phyloP scores from a whole-genome alignment of 129 eudicot species.

The Flaveria trinervia region DNA sequence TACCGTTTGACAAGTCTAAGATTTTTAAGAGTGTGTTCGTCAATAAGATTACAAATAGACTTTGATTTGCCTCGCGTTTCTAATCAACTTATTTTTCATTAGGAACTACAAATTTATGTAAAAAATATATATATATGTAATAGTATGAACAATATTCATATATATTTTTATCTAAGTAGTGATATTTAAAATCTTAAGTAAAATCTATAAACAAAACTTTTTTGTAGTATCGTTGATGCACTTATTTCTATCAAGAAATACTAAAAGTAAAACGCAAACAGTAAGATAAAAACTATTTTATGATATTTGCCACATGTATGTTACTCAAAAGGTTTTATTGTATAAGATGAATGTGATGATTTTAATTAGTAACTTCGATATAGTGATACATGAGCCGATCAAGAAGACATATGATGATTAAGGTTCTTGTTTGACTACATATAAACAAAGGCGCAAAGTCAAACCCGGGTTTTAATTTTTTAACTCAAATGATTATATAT shows the following conservation, averaged over 20 bases:
- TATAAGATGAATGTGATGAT: constrained; percentile 32
- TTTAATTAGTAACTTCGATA: constrained; percentile 23
- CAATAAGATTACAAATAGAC: background rate
- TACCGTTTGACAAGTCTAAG: background rate
- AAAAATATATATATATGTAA: background rate
- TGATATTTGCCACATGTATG: background rate
- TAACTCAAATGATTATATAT: background rate
- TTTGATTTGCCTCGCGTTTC: no score
- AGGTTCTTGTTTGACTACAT: constrained; percentile 35
- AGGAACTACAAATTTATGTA: background rate
- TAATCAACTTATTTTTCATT: no score
- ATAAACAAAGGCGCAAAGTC: constrained; percentile 43
- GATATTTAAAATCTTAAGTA: background rate
- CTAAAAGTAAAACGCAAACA: background rate
- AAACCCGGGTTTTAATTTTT: background rate
- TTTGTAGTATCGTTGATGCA: background rate
- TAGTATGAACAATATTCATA: background rate
- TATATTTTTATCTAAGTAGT: background rate
- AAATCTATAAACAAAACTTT: background rate
- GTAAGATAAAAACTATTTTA: background rate
- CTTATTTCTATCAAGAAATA: background rate
- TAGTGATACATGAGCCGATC: constrained; percentile 12
- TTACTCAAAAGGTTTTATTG: constrained; percentile 23
- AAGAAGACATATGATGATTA: constrained; percentile 19
- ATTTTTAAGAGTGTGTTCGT: background rate